Evolutionary conservation across 2,329 filamentous ascomycete species (phyloP).

Genomic region (Beauveria medogensis): DNA sequence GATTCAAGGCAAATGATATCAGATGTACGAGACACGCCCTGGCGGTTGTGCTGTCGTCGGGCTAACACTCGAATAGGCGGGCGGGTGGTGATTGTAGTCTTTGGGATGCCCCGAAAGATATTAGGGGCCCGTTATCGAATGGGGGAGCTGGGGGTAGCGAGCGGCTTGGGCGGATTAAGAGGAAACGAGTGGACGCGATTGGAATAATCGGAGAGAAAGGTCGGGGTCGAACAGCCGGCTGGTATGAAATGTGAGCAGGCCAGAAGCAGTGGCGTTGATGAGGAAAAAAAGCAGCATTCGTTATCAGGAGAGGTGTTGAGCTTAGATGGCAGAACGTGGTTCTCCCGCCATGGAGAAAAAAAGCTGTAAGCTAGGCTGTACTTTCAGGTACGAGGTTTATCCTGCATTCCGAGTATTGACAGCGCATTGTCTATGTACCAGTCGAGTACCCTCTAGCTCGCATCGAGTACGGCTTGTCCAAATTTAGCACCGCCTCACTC

Average conservation of each 20-base stretch:
- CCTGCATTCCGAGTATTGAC: neutral
- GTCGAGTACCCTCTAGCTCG: neutral
- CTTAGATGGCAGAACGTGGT: slow-evolving; percentile 1
- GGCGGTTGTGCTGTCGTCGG: neutral
- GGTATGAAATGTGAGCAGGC: neutral
- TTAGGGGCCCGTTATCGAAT: neutral
- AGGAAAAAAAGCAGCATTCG: neutral
- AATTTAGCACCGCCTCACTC: neutral
- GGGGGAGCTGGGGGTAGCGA: neutral
- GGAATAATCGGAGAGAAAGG: neutral
- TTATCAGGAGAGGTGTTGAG: slow-evolving; percentile 1
- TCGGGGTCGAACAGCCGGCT: neutral
- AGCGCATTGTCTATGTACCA: neutral
- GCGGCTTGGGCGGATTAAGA: neutral
- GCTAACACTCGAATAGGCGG: neutral
- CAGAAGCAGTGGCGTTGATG: neutral
- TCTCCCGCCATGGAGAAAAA: slow-evolving; percentile 6
- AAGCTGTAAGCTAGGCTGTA: neutral
- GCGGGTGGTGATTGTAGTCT: neutral
- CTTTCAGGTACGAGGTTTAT: neutral
- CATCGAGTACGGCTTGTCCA: slow-evolving; percentile 1
- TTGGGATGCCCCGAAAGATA: neutral
- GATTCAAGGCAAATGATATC: neutral
- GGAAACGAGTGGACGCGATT: slow-evolving; percentile 10
- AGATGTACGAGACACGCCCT: neutral